Conservation (phyloP, 371 early-diverging fungal species). For the Mortierella sp. region DNA sequence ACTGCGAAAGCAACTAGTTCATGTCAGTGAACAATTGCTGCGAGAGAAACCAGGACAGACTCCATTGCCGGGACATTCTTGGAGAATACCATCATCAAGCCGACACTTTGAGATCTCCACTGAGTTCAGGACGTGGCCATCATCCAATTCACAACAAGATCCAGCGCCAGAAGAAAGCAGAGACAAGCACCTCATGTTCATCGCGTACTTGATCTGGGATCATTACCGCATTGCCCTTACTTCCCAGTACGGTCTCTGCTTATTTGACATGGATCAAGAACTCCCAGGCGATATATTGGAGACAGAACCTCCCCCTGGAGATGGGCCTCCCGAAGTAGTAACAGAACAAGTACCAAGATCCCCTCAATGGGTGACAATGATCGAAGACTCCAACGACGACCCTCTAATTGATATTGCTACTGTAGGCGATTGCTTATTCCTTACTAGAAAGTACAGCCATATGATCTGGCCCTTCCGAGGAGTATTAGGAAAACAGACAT, state of each 20-base stretch:
- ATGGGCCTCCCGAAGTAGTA: neutral
- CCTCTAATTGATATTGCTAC: conserved; percentile 33
- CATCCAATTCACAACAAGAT: neutral
- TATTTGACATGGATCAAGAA: conserved; percentile 32
- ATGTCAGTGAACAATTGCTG: neutral
- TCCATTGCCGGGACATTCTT: too few relatives aligned
- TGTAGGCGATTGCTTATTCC: conserved; percentile 17
- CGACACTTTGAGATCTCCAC: conserved; percentile 6
- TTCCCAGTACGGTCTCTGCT: conserved; percentile 19
- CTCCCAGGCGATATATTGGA: neutral
- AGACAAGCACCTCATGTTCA: conserved; percentile 9
- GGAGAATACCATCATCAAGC: neutral
- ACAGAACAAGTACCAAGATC: neutral
- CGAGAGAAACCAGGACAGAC: too few relatives aligned
- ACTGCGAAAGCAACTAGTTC: conserved; percentile 8
- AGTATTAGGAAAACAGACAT: neutral
- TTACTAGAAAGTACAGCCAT: conserved; percentile 21
- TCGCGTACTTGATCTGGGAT: conserved; percentile 35
- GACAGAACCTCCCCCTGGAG: too few relatives aligned
- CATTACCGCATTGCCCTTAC: conserved; percentile 35
- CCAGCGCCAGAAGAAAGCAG: neutral
- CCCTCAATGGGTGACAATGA: conserved; percentile 14
- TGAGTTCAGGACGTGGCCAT: neutral
- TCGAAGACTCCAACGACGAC: conserved; percentile 12
- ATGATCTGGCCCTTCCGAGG: conserved; percentile 23